Conservation (phyloP, 805 yeast species). For the Zygosaccharomyces rouxii region DNA sequence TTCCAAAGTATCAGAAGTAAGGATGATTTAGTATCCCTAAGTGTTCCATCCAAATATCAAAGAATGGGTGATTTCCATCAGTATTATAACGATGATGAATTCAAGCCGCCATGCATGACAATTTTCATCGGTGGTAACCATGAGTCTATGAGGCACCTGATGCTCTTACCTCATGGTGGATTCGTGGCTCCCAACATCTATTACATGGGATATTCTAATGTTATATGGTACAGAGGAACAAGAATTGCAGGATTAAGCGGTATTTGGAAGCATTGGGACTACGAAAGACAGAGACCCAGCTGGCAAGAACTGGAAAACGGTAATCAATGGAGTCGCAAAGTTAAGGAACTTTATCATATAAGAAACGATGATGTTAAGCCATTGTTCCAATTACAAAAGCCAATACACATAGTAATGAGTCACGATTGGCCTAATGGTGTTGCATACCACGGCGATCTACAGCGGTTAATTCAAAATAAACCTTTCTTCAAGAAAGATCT, state of each 20-base stretch:
- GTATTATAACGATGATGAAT: conserved; percentile 55
- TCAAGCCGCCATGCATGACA: conserved; percentile 58
- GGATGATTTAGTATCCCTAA: conserved; percentile 62
- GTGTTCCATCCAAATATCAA: conserved; percentile 76
- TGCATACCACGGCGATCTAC: conserved; percentile 57
- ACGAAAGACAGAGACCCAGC: conserved; percentile 46
- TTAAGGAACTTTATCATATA: conserved; percentile 51
- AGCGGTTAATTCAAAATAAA: conserved; percentile 49
- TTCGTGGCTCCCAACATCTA: conserved; percentile 89
- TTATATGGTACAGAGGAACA: conserved; percentile 69
- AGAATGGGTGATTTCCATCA: conserved; percentile 72
- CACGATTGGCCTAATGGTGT: conserved; percentile 97
- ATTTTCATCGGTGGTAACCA: conserved; percentile 94
- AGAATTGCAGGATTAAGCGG: conserved; percentile 83
- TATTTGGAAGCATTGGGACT: conserved; percentile 57
- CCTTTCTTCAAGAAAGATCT: conserved; percentile 68
- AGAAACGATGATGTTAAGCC: conserved; percentile 55
- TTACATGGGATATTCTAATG: conserved; percentile 74
- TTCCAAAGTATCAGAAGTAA: conserved; percentile 72
- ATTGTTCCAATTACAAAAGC: conserved; percentile 39
- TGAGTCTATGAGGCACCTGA: conserved; percentile 76
- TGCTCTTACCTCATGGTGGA: conserved; percentile 78
- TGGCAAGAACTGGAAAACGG: conserved; percentile 38
- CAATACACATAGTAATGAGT: conserved; percentile 56
- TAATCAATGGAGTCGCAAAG: conserved; percentile 24